Base-by-base conservation (phyloP, 2,329 filamentous ascomycete genomes). In the Alternaria tenuissima region DNA sequence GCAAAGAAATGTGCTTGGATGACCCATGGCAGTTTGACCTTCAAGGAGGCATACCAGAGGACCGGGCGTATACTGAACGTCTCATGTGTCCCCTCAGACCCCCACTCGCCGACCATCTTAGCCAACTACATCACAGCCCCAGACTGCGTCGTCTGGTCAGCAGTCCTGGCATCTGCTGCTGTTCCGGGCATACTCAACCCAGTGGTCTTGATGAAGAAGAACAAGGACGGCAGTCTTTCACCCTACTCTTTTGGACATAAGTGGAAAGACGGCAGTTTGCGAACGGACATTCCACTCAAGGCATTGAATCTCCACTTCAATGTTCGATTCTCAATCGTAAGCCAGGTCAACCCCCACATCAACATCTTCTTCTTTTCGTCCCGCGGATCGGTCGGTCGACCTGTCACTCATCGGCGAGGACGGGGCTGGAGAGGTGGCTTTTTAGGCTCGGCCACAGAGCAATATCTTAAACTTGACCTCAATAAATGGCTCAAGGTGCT, bases 301-400 rank as follows among this genome's bases (percentile, higher is more conserved):
- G 91, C 94, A 2, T 85, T 99, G 52, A 98, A 99, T 77, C 85
- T 97, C 1, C 93, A 98, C 75, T 99, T 99, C 83, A 98, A 98
- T 77, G 95, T 98, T 78, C 97, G 96, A 77, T 99, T 98, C 79
- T 94, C 92, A 65, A 94, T 99, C 65, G 95, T 91, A 52, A 88
- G 85, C 7, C 87, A 89, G 81, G 94, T 97, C 49, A 99, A 99
- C 77, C 95, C 95, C 2, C 95, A 99, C 77, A 94, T 99, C 79
- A 98, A 97, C 73, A 88, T 98, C 28, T 99, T 99, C 85, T 98
- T 99, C 86, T 99, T 98, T 83, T 95, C 91, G 30, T 96, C 94
- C 0, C 88, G 95, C 32, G 95, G 95, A 12, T 91, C 91, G 0
- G 94, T 98, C 9, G 95, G 95, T 5, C 89, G 92, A 53, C 95